Percentiles rank a stretch among this genome's conserved stretches.
Evolutionary conservation across 2,329 filamentous ascomycete species (phyloP).

Genomic region (Aspergillus sp.): DNA sequence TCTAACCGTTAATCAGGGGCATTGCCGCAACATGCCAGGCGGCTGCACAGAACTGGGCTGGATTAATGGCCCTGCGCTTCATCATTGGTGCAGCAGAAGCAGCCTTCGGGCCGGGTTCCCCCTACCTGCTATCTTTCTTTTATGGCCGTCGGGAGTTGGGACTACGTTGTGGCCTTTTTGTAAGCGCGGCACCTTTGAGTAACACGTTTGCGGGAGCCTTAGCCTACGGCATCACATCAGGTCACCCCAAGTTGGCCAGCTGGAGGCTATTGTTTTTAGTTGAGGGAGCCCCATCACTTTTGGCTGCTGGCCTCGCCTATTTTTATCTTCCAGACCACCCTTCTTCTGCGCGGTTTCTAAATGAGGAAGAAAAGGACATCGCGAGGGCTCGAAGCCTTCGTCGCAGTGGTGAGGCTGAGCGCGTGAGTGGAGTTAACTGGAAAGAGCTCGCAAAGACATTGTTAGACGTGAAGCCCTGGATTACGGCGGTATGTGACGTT

Average conservation of each 20-base stretch:
- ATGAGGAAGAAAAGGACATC: slow-evolving; percentile 57
- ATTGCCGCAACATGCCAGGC: slow-evolving; percentile 50
- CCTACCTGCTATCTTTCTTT: slow-evolving; percentile 57
- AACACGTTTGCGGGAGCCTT: slow-evolving; percentile 74
- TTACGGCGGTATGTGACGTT: slow-evolving; percentile 41
- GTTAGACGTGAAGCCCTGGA: slow-evolving; percentile 49
- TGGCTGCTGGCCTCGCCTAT: slow-evolving; percentile 56
- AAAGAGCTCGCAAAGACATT: slow-evolving; percentile 49
- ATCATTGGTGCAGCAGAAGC: slow-evolving; percentile 50
- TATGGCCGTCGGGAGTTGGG: slow-evolving; percentile 59
- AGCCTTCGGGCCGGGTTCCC: slow-evolving; percentile 47
- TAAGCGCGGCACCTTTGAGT: slow-evolving; percentile 64
- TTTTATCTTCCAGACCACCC: slow-evolving; percentile 52
- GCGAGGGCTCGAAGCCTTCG: slow-evolving; percentile 55
- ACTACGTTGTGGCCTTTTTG: slow-evolving; percentile 56
- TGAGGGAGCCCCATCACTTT: slow-evolving; percentile 61
- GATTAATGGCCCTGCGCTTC: slow-evolving; percentile 51
- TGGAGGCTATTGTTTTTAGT: slow-evolving; percentile 68
- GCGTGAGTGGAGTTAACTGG: slow-evolving; percentile 44
- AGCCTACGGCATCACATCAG: slow-evolving; percentile 64
- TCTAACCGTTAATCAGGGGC: slow-evolving; percentile 35
- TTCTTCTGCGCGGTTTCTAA: slow-evolving; percentile 55
- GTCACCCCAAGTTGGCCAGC: slow-evolving; percentile 55
- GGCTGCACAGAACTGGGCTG: slow-evolving; percentile 44
- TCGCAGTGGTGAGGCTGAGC: slow-evolving; percentile 51